Percentiles rank a stretch among this genome's conserved stretches.
phyloP scores from a whole-genome alignment of 371 early-diverging fungal genomes.

The Mucor plumbeus region DNA sequence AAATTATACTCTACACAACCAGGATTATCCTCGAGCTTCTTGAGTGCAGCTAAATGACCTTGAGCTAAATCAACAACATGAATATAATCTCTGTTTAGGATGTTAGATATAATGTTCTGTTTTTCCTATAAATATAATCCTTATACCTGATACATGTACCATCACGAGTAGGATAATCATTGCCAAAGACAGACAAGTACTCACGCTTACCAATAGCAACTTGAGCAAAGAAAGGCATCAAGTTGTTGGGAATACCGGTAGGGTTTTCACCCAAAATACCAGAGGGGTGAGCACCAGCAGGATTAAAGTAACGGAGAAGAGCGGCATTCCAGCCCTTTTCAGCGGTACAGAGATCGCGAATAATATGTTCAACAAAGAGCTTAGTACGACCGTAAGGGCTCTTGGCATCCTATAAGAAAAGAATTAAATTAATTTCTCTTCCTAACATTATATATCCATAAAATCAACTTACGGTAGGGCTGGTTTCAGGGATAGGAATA shows the following conservation, averaged over 20 bases:
- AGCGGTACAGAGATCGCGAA: conserved; percentile 74
- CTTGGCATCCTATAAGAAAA: conserved; percentile 55
- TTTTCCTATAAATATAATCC: neutral
- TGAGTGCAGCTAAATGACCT: conserved; percentile 86
- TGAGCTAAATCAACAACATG: conserved; percentile 89
- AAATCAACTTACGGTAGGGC: conserved; percentile 50
- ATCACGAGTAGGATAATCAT: conserved; percentile 87
- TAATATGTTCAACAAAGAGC: conserved; percentile 80
- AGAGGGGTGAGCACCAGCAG: conserved; percentile 86
- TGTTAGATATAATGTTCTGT: neutral
- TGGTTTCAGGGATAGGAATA: conserved; percentile 61
- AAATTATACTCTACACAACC: conserved; percentile 83
- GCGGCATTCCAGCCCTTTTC: conserved; percentile 72
- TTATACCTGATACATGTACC: conserved; percentile 83
- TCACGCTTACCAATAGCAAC: conserved; percentile 80
- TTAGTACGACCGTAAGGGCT: conserved; percentile 92
- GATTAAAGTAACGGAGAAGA: conserved; percentile 90
- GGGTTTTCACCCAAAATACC: conserved; percentile 91
- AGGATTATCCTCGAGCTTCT: conserved; percentile 59
- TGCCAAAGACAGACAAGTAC: conserved; percentile 79
- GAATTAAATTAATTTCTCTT: neutral
- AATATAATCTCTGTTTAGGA: conserved; percentile 75
- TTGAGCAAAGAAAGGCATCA: conserved; percentile 88
- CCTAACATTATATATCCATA: neutral
- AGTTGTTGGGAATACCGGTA: conserved; percentile 81